Base-by-base conservation (phyloP, 2,329 filamentous ascomycete species). In the Passalora sequoiae region DNA sequence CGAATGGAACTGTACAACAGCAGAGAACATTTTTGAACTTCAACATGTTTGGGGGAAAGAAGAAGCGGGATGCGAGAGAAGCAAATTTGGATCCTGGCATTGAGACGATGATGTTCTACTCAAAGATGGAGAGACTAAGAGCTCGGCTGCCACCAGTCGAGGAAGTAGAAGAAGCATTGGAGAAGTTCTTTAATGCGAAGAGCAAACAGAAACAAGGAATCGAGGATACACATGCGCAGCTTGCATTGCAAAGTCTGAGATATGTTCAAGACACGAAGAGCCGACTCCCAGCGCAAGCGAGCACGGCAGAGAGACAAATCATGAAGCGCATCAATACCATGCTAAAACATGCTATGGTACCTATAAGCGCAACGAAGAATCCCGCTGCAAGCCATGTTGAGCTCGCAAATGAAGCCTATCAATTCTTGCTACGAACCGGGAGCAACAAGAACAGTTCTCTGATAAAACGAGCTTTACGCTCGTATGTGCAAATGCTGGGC, bases 31-130 rank as follows among this genome's bases (percentile, higher is more conserved):
- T 89, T 45, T 74, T 89, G 56, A 74, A 74, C 19, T 68, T 88
- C 35, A 76, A 46, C 41, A 52, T 61, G 44, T 63, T 85, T 50
- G n/a, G n/a, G n/a, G 79, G 80, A 55, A 68, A 78, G 3, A 74
- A 79, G 13, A 73, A 78, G 42, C 63, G 62, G 46, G 69, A 76
- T 44, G 66, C 81, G 31, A 82, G 80, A 61, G 72, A 78, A 16
- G 72, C 81, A 38, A 74, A 81, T 55, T 69, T 81, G 47, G 84
- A 81, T 57, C 84, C 79, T 0, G 89, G 88, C 40, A 77, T 89
- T 58, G 78, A 80, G 51, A 76, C 75, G 12, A 78, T 95, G 68
- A 76, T 85, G 56, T 76, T 85, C 46, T 76, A 87, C 62, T 71
- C 77, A 40, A 77, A 78, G 53, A 76, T 79, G 47, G 69, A 82